Conservation (phyloP, 495 filamentous ascomycete species). For the Podospora pseudopauciseta region DNA sequence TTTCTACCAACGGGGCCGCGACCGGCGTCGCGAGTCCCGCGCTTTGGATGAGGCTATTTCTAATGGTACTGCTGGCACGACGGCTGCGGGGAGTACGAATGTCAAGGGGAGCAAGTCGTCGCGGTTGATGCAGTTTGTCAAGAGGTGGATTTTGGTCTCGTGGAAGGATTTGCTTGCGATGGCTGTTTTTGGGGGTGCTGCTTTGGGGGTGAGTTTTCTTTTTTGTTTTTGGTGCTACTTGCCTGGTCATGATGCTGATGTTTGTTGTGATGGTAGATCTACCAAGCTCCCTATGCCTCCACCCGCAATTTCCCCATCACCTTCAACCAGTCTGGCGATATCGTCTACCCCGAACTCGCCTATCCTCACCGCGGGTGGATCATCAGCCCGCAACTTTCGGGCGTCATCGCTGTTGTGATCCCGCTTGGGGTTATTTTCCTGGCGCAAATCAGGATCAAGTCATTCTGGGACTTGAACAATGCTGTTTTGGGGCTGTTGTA, state of each 20-base stretch:
- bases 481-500: slow-evolving; percentile 59
- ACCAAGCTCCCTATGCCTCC: slow-evolving; percentile 55
- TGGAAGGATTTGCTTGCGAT: slow-evolving; percentile 59
- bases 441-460: slow-evolving; percentile 57
- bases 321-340: slow-evolving; percentile 51
- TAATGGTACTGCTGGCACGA: background rate
- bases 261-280: slow-evolving; percentile 41
- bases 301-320: slow-evolving; percentile 29
- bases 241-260: background rate
- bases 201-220: slow-evolving; percentile 49
- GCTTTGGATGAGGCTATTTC: background rate
- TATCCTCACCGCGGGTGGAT: slow-evolving; percentile 61
- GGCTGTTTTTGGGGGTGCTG: slow-evolving; percentile 52
- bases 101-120: background rate
- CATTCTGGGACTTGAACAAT: slow-evolving; percentile 66
- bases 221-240: background rate
- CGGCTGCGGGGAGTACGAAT: background rate
- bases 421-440: slow-evolving; percentile 56
- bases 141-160: slow-evolving; percentile 51
- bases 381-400: slow-evolving; percentile 58
- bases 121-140: slow-evolving; percentile 11
- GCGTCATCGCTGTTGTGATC: slow-evolving; percentile 51
- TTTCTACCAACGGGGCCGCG: background rate
- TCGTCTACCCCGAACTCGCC: slow-evolving; percentile 59
- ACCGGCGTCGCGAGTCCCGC: background rate